Percentiles rank a stretch among this genome's conserved stretches.
Evolutionary conservation across 192 early-diverging fungal genomes (phyloP).

Genomic region (Mortierella claussenii): DNA sequence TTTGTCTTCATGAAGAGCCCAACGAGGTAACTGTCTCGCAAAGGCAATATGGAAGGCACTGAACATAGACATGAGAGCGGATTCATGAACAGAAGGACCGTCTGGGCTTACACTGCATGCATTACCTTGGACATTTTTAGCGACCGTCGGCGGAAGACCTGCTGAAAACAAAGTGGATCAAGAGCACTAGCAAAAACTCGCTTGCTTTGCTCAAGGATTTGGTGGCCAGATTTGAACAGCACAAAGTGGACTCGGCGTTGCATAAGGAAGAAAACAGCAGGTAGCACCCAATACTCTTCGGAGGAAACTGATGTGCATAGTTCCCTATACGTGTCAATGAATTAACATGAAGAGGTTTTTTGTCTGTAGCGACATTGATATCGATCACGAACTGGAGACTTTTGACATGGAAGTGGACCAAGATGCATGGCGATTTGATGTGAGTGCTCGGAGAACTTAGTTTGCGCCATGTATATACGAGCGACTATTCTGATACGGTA

Average conservation of each 20-base stretch:
- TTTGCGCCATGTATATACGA: no score
- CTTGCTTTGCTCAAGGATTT: constrained; percentile 69
- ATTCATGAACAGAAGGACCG: not conserved
- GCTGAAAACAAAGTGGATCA: constrained; percentile 83
- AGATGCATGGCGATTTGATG: constrained; percentile 67
- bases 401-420: constrained; percentile 58
- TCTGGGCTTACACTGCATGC: constrained; percentile 3
- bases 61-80: no score
- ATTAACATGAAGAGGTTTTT: no score
- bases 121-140: constrained; percentile 48
- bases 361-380: constrained; percentile 37
- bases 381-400: constrained; percentile 56
- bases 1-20: constrained; percentile 89
- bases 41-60: no score
- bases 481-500: no score
- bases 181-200: constrained; percentile 62
- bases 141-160: constrained; percentile 90
- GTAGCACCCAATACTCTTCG: constrained; percentile 11
- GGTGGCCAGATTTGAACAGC: constrained; percentile 69
- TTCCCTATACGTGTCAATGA: no score
- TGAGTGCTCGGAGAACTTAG: constrained; percentile 21
- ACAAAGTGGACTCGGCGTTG: constrained; percentile 57
- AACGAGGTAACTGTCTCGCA: constrained; percentile 70
- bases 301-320: not conserved
- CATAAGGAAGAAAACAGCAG: constrained; percentile 39